Conservation (phyloP, 129 eudicot species). For the Heracleum sosnowskyi region DNA sequence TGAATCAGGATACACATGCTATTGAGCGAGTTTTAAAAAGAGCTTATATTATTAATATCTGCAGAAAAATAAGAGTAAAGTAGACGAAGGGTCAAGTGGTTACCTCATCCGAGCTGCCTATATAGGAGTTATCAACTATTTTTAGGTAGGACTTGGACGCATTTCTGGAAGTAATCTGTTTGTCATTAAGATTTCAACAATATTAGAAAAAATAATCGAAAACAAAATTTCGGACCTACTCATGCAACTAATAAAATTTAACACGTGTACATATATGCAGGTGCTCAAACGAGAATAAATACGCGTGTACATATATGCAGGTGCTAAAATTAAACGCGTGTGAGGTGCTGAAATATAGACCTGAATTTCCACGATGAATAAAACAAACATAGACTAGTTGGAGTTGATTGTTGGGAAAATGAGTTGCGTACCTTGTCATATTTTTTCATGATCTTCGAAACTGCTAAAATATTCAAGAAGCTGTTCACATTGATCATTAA, state of each 20-base stretch:
- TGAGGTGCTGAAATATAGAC: no score
- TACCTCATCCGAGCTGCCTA: conserved; percentile 60
- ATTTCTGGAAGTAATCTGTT: conserved; percentile 49
- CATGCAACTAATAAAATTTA: no score
- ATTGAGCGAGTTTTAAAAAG: background rate
- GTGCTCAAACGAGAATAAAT: no score
- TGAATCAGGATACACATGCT: background rate
- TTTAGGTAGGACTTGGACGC: conserved; percentile 43
- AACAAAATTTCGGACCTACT: background rate
- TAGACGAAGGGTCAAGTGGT: background rate
- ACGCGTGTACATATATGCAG: no score
- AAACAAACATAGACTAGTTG: background rate
- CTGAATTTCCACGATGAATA: background rate
- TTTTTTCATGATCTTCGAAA: conserved; percentile 65
- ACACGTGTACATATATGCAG: no score
- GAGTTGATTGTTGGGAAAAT: background rate
- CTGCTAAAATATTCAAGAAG: conserved; percentile 46
- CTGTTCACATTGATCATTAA: conserved; percentile 18
- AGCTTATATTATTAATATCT: background rate
- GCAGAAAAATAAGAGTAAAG: background rate
- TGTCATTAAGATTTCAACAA: background rate
- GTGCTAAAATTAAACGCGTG: no score
- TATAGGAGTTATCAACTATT: conserved; percentile 54
- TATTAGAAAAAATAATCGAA: background rate
- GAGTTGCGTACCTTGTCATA: conserved; percentile 37